Evolutionary conservation across 495 filamentous ascomycete species (phyloP).

Genomic region (Daldinia vernicosa): DNA sequence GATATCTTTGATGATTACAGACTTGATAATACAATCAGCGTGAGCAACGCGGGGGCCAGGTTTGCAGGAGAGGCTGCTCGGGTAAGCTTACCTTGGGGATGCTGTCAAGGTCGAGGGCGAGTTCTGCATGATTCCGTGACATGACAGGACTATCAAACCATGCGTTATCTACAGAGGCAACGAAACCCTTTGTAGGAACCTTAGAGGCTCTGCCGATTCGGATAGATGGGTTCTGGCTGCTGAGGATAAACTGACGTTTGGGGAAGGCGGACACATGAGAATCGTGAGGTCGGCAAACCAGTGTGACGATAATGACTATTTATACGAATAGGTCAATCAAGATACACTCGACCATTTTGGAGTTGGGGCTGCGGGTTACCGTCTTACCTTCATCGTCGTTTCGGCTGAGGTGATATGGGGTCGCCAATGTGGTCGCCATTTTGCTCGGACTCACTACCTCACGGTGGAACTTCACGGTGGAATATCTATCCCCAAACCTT

Average conservation of each 20-base stretch:
- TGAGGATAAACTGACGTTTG: conserved; percentile 47
- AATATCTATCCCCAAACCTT: background rate
- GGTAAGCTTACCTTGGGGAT: conserved; percentile 12
- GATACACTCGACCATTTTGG: background rate
- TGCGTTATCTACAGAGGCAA: conserved; percentile 63
- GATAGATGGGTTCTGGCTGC: conserved; percentile 30
- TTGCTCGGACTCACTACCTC: background rate
- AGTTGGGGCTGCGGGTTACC: background rate
- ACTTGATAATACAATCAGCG: conserved; percentile 45
- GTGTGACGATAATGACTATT: conserved; percentile 35
- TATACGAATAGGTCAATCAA: conserved; percentile 2
- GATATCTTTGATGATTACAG: conserved; percentile 56
- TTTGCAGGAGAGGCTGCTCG: background rate
- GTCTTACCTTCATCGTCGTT: conserved; percentile 23
- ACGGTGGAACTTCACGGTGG: too few species aligned
- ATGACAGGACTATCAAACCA: conserved; percentile 85
- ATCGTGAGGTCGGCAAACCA: conserved; percentile 23
- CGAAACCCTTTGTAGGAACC: conserved; percentile 50
- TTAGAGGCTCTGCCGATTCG: conserved; percentile 55
- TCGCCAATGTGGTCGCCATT: conserved; percentile 22
- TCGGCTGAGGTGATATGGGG: background rate
- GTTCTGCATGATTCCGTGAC: conserved; percentile 77
- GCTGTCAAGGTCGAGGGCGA: conserved; percentile 55
- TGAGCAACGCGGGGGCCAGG: background rate
- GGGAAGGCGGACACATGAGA: conserved; percentile 17